Conservation (phyloP, 2,329 filamentous ascomycete genomes). For the Clonostachys sp. region DNA sequence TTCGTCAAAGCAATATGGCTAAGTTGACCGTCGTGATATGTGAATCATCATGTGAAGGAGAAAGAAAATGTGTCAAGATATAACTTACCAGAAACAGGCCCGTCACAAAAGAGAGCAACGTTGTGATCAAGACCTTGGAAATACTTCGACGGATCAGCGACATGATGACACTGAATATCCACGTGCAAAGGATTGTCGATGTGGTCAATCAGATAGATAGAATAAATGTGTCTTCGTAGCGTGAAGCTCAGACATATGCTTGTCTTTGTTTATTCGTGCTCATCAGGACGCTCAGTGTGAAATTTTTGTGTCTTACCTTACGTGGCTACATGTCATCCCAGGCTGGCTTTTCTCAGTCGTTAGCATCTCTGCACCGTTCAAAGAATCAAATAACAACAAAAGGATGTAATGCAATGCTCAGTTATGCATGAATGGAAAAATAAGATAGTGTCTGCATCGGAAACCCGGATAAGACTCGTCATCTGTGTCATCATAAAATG, state of each 20-base stretch:
- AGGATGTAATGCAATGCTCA: constrained; percentile 19
- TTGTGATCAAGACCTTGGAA: no score
- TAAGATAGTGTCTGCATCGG: constrained; percentile 64
- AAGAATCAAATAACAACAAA: background rate
- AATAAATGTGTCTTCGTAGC: constrained; percentile 35
- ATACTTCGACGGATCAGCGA: background rate
- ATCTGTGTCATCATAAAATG: constrained; percentile 47
- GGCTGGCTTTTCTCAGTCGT: no score
- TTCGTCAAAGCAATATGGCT: constrained; percentile 41
- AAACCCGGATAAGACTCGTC: constrained; percentile 76
- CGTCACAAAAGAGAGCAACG: no score
- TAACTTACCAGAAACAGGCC: no score
- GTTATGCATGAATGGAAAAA: constrained; percentile 71
- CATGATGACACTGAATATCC: constrained; percentile 5
- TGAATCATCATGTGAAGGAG: constrained; percentile 30
- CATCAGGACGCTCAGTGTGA: constrained; percentile 55
- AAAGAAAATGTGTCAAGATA: background rate
- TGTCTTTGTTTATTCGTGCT: constrained; percentile 79
- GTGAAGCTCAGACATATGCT: constrained; percentile 92
- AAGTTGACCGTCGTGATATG: constrained; percentile 44
- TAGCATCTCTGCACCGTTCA: background rate
- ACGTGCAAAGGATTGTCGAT: constrained; percentile 8
- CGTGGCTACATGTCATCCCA: no score
- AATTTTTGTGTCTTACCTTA: no score
- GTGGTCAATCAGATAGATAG: constrained; percentile 5